Conservation (phyloP, 805 yeast genomes). For the Phaffomyces opuntiae region DNA sequence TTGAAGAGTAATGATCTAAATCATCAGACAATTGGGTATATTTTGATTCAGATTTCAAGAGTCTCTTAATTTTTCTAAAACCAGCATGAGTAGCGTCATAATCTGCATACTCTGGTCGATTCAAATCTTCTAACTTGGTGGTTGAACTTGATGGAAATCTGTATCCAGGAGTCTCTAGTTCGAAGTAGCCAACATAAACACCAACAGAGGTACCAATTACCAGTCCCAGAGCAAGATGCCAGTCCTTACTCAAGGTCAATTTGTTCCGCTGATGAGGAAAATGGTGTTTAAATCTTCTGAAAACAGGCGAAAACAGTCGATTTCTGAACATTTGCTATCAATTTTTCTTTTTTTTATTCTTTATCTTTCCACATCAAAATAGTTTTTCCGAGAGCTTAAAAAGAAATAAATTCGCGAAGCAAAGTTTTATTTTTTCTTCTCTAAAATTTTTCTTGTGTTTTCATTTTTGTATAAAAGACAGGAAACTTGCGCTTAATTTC, state of each 20-base stretch:
- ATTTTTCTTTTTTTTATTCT: neutral
- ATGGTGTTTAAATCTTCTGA: slow-evolving; percentile 1
- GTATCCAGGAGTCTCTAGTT: slow-evolving; percentile 8
- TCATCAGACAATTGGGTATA: slow-evolving; percentile 27
- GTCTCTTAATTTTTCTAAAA: slow-evolving; percentile 9
- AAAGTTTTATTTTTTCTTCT: neutral
- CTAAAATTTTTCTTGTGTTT: too few species aligned
- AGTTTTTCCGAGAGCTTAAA: neutral
- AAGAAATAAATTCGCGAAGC: neutral
- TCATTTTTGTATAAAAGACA: too few species aligned
- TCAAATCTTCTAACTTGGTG: slow-evolving; percentile 10
- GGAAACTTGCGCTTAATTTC: neutral
- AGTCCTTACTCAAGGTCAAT: slow-evolving; percentile 1
- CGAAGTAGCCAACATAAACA: slow-evolving; percentile 11
- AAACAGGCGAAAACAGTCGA: neutral
- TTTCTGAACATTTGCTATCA: neutral
- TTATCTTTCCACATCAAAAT: neutral
- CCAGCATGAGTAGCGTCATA: slow-evolving; percentile 3
- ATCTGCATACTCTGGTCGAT: slow-evolving; percentile 15
- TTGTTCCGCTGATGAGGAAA: slow-evolving; percentile 3
- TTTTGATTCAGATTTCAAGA: slow-evolving; percentile 10
- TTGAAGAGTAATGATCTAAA: slow-evolving; percentile 38
- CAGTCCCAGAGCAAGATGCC: slow-evolving; percentile 6
- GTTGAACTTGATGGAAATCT: slow-evolving; percentile 17
- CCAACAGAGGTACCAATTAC: slow-evolving; percentile 7